Percentiles rank a stretch among this genome's conserved stretches.
phyloP scores from a whole-genome alignment of 192 early-diverging fungal species.

The Podila verticillata region DNA sequence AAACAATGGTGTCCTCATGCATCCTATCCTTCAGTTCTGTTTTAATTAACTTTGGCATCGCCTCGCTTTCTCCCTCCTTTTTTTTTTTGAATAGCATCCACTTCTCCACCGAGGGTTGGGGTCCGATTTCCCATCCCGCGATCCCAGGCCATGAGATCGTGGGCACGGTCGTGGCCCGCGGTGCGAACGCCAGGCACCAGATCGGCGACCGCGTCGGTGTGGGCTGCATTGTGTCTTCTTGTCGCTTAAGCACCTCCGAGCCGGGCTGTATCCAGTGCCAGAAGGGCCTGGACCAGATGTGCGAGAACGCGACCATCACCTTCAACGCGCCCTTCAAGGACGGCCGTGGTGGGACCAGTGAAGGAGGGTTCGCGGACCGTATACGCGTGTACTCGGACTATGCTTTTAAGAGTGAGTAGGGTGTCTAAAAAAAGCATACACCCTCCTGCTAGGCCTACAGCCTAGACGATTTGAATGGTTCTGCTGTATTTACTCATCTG shows the following conservation, averaged over 20 bases:
- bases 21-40: no score
- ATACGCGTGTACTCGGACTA: conserved; percentile 67
- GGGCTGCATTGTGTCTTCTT: conserved; percentile 68
- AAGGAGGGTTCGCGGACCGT: conserved; percentile 58
- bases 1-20: no score
- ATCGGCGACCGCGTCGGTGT: conserved; percentile 73
- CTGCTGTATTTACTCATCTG: neutral
- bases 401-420: conserved; percentile 69
- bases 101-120: conserved; percentile 69
- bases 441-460: no score
- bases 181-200: conserved; percentile 38
- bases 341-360: conserved; percentile 53
- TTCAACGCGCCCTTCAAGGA: conserved; percentile 69
- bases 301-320: conserved; percentile 53
- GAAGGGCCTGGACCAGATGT: conserved; percentile 37
- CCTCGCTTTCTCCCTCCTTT: no score
- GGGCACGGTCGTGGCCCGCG: conserved; percentile 51
- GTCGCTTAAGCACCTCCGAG: conserved; percentile 30
- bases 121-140: conserved; percentile 22
- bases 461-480: neutral
- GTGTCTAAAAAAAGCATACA: no score
- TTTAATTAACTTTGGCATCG: no score
- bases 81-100: conserved; percentile 52
- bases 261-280: conserved; percentile 39
- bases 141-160: conserved; percentile 63